Base-by-base conservation (phyloP, 1,284 basidiomycete species). In the Rhodotorula sp. region DNA sequence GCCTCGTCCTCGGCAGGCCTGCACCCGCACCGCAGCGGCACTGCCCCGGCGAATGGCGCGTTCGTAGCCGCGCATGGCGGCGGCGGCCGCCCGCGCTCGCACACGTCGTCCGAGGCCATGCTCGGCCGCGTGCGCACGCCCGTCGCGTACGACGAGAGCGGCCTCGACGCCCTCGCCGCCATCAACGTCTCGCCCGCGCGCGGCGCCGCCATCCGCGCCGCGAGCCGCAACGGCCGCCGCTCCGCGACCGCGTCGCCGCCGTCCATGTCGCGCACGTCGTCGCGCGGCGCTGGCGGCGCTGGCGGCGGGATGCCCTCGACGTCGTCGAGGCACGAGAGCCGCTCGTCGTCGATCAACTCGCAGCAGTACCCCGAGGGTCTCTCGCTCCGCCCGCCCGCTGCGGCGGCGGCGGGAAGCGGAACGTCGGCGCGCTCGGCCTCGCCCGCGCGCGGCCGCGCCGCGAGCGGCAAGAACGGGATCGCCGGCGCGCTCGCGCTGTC, bases 151-250 rank as follows among this genome's bases (percentile, higher is more conserved):
- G 25, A 16, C 60, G 23, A 50, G 9, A 54, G 53, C 41, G 72
- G 72, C 27, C 72, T 73, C 62, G 67, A 65, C 54, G 72, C 72
- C 9, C 68, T 73, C 57, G 72, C 68, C 14, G 54, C 59, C 19
- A 63, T 70, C 65, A 73, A 73, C 55, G 17, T 9, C 21, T 17
- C 55, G 9, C 41, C 41, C 42, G 53, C 46, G 34, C 34, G 34
- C 34, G 34, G 34, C 34, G 4, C 57, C 49, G 12, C 44, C 66
- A 7, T 55, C 45, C 23, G 55, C 61, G 4, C 60, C 41, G 13
- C 25, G 25, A 7, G 13, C 27, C 16, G 50, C 23, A 23, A 17
- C 50, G 50, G 50, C 50, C 23, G 50, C 23, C 17, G 7, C 17
- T 4, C 25, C 27, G 27, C 44, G 57, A 57, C 56, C 44, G 44